Base-by-base conservation (phyloP, 2,329 filamentous ascomycete genomes). In the Penicillium concentricum region DNA sequence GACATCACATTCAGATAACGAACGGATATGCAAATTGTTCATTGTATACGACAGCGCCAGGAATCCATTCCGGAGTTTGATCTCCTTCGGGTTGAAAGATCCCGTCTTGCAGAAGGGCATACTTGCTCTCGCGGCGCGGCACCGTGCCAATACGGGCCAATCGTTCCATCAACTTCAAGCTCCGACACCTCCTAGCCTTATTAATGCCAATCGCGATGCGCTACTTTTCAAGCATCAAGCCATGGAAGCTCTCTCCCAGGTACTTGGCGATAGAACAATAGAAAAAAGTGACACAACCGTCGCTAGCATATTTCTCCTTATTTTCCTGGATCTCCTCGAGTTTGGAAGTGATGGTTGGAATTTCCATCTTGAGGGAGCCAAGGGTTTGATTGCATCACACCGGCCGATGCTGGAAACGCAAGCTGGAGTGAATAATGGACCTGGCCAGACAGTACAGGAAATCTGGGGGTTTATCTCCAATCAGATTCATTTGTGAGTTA, bases 301-400 rank as follows among this genome's bases (percentile, higher is more conserved):
- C 30, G 72, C 72, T 24, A 72, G 65, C 32, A 67, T 72, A 7
- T 74, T 74, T 18, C 65, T 74, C 7, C 46, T 72, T 9, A 66
- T 72, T 2, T 72, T 72, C 34, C 43, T 72, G 12, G 70, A 72
- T 47, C 62, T 72, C 5, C 43, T 72, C 1, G 70, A 72, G 49
- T 72, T 70, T 1, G 70, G 70, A 2, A 67, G 68, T 43, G 69
- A 72, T 54, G 65, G 68, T 13, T 72, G 70, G 70, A 72, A 72
- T 37, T 62, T 68, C 6, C 70, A 72, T 38, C 58, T 72, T 1
- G 69, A 71, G 57, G 70, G 70, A 4, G 68, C 65, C 1, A 72
- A 72, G 42, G 64, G 62, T 9, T 34, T 72, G 38, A 67, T 72
- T 26, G 57, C 60, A 4, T 60, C 60, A 1, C 63, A 56, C 2